Conservation (phyloP, 192 early-diverging fungal species). For the Gryganskiella cystojenkinii region DNA sequence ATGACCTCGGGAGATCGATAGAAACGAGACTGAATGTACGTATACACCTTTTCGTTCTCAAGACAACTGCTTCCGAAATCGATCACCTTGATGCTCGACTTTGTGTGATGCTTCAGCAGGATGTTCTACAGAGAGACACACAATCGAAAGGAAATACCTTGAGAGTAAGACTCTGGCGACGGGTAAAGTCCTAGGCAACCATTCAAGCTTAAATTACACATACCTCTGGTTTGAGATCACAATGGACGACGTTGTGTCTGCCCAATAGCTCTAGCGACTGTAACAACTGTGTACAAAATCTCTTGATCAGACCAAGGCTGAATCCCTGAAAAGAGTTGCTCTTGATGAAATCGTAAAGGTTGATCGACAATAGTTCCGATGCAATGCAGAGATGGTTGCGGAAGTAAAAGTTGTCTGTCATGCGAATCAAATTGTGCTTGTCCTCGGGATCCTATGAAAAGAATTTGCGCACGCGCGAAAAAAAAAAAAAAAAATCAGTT, state of each 20-base stretch:
- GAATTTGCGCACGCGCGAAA: background rate
- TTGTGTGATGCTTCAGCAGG: slow-evolving; percentile 74
- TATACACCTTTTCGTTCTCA: slow-evolving; percentile 92
- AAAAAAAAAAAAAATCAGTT: background rate
- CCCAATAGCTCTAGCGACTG: slow-evolving; percentile 79
- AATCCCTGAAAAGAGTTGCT: slow-evolving; percentile 89
- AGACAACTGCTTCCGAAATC: slow-evolving; percentile 97
- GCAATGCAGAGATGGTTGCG: slow-evolving; percentile 95
- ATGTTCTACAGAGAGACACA: slow-evolving; percentile 80
- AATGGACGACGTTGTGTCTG: slow-evolving; percentile 85
- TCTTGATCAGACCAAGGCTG: slow-evolving; percentile 72
- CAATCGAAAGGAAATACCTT: too few species aligned
- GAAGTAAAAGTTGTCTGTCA: slow-evolving; percentile 93
- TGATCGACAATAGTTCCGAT: slow-evolving; percentile 92
- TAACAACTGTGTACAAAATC: slow-evolving; percentile 84
- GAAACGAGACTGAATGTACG: slow-evolving; percentile 96
- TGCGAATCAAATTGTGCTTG: slow-evolving; percentile 84
- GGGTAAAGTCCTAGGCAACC: too few species aligned
- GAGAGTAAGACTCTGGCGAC: too few species aligned
- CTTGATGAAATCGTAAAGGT: slow-evolving; percentile 97
- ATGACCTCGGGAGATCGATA: slow-evolving; percentile 97
- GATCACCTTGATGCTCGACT: slow-evolving; percentile 92
- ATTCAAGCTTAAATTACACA: too few species aligned
- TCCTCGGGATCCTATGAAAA: slow-evolving; percentile 79
- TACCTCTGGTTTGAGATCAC: slow-evolving; percentile 96